Evolutionary conservation across 83 land plant species (phyloP), one percentile per base, ranked within the genome.

Genomic region (Diphasiastrum complanatum): DNA sequence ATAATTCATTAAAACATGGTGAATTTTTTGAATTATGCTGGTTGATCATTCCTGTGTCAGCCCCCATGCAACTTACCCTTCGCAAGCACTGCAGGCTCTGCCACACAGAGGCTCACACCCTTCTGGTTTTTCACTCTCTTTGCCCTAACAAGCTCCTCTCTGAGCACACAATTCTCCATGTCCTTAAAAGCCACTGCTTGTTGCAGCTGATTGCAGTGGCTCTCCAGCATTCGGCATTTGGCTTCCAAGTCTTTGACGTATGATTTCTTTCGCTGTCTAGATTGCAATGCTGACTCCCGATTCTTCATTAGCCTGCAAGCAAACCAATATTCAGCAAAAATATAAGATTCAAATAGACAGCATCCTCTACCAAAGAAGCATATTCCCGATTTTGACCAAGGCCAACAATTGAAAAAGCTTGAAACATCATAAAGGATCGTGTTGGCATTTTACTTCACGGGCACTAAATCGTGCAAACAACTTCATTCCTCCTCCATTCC

Each of bases 21-120:
- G 37, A 8, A 28, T 31, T 64, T 11, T 3, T 31, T 14, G 14
- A 30, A 1, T 24, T 12, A 41, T 1, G 14, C 37, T 12, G 1
- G 41, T 41, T 5, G 45, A 67, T 2, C 3, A 38, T 45, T 62
- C 4, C 51, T 6, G 23, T 48, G n/a, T n/a, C n/a, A n/a, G n/a
- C n/a, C n/a, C n/a, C n/a, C n/a, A 11, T 10, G 12, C 14, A 11
- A 30, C 83, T 35, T 79, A 85, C 90, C 90, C 90, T 68, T 47
- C 49, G 76, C 46, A 81, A 83, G 91, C 71, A 73, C 91, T 56
- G 91, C 91, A 75, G 91, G 85, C 91, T 86, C 90, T 82, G 78
- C 82, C 72, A 57, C 74, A 72, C 77, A 53, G 64, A 19, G 22
- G 36, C 66, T 56, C 49, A 46, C 79, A 76, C 45, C 73, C 60